Evolutionary conservation across 495 filamentous ascomycete species (phyloP), one percentile per base, ranked within the genome.

Genomic region (Aspergillus incahuasiensis): DNA sequence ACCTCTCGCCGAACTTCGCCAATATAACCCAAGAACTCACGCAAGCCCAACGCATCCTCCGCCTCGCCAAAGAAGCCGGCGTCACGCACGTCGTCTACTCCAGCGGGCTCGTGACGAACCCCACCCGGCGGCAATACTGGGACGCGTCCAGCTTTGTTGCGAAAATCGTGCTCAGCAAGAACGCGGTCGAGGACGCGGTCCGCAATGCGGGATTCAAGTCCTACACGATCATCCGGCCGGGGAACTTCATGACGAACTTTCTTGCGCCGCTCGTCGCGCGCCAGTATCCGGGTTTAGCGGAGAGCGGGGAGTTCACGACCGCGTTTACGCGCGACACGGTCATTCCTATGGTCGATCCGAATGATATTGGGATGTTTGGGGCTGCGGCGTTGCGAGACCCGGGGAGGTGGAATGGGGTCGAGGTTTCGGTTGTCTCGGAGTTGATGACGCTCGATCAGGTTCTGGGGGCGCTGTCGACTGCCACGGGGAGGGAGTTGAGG

Each of bases 181-280:
- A 61, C 13, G 44, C 53, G 1, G 69, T 77, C 45, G 77, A 79
- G 38, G 32, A 57, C 1, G 56, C 57, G 16, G 60, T 79, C 5
- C 61, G 59, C 15, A 28, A 30, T 15, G 51, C 64, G 0, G 72
- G 70, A 1, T 72, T 78, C 55, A 57, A 69, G 13, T 43, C 61
- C 13, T 78, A 72, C 67, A 76, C 75, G 0, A 71, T 80, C 28
- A 25, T 80, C 7, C 68, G 72, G 8, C 73, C 74, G 1, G 75
- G 68, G 3, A 72, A 68, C 40, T 82, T 80, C 68, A 81, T 81
- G 78, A 63, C 69, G 5, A 82, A 82, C 48, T 74, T 72, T 56
- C 55, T 79, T 3, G 24, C 42, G 0, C 74, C 74, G 6, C 60
- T 70, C 18, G 66, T 68, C 0, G 1, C n/a, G 1, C 24, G 35